A percentile compares a stretch with the other conserved stretches of the same genome.
Conservation (phyloP, 371 early-diverging fungal species). For the Dichotomocladium elegans region DNA sequence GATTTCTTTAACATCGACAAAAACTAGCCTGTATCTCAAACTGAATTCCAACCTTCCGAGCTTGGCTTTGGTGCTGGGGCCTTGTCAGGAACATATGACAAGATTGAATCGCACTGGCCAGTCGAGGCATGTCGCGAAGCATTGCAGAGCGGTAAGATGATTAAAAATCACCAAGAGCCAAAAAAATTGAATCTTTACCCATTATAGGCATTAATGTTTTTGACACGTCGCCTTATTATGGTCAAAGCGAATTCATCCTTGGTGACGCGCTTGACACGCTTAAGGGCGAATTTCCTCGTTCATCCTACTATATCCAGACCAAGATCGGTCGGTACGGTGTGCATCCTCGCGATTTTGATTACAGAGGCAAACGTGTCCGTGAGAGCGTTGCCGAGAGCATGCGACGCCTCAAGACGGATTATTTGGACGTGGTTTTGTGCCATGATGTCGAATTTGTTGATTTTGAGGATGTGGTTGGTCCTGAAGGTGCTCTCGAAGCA, state of each 20-base stretch:
- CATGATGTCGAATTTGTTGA: constrained; percentile 85
- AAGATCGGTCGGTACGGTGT: constrained; percentile 79
- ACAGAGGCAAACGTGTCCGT: constrained; percentile 50
- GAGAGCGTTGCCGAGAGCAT: constrained; percentile 64
- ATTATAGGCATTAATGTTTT: constrained; percentile 62
- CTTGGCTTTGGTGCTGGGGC: constrained; percentile 53
- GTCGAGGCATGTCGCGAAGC: constrained; percentile 52
- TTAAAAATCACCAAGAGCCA: neutral
- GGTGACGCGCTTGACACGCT: constrained; percentile 61
- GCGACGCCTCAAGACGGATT: constrained; percentile 59
- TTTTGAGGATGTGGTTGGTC: constrained; percentile 46
- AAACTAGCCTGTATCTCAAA: constrained; percentile 27
- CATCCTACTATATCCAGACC: constrained; percentile 65
- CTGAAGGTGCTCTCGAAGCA: constrained; percentile 58
- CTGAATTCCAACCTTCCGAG: constrained; percentile 39
- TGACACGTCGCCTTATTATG: constrained; percentile 81
- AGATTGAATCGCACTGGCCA: constrained; percentile 42
- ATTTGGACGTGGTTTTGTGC: constrained; percentile 72
- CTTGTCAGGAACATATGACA: constrained; percentile 54
- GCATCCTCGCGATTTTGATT: constrained; percentile 62
- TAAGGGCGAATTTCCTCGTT: constrained; percentile 53
- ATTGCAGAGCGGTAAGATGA: constrained; percentile 29
- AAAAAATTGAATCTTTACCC: neutral
- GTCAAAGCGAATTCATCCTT: constrained; percentile 65
- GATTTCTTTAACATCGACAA: neutral